These are phyloP conservation scores for Hericium coralloides DNA, from an alignment of 768 basidiomycete species.

Conservation along the genomic window DNA sequence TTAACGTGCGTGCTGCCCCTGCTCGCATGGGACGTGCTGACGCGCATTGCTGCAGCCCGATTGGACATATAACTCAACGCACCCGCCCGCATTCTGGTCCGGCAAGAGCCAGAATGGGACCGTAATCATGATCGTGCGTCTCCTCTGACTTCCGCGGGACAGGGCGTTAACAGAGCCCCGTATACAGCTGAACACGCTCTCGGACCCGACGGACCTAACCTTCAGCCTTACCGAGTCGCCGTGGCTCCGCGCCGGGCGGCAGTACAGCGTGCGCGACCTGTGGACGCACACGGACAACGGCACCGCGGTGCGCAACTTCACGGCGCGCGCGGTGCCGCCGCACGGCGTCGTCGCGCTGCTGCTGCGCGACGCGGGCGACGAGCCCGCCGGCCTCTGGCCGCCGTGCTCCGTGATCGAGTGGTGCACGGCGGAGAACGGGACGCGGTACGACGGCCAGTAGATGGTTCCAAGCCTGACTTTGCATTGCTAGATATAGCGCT, in stretches of 20 bases:
- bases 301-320: conserved; percentile 14
- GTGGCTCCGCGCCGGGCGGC: conserved; percentile 14
- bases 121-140: conserved; percentile 47
- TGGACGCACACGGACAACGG: conserved; percentile 18
- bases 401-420: conserved; percentile 10
- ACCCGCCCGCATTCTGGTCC: conserved; percentile 68
- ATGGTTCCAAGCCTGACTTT: no score
- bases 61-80: conserved; percentile 31
- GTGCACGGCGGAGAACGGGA: conserved; percentile 14
- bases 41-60: conserved; percentile 21
- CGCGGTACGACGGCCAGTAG: neutral
- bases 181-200: conserved; percentile 13
- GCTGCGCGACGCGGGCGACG: conserved; percentile 15
- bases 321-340: conserved; percentile 8
- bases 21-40: neutral
- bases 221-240: conserved; percentile 18
- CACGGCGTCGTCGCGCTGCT: conserved; percentile 16
- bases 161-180: neutral
- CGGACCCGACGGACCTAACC: conserved; percentile 9
- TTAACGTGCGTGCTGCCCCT: conserved; percentile 38
- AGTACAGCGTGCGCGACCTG: conserved; percentile 16
- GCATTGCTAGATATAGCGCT: no score
- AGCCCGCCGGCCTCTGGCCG: conserved; percentile 11
- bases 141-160: neutral
- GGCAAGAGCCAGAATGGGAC: conserved; percentile 57